Conservation (phyloP, 2,329 filamentous ascomycete genomes). For the Kalmusia sp. region DNA sequence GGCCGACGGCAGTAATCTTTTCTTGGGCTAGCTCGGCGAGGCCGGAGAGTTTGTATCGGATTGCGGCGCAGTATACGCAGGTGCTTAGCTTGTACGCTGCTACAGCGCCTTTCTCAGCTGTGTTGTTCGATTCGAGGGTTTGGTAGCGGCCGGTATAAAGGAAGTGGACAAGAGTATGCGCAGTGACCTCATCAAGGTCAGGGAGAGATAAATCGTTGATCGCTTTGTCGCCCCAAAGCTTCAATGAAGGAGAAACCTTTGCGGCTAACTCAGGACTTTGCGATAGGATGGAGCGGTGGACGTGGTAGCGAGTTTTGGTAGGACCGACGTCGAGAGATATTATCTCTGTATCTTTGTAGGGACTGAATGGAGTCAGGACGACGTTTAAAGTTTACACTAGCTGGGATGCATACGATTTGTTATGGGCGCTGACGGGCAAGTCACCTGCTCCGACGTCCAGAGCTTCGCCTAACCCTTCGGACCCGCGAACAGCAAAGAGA, state of each 20-base stretch:
- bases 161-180: slow-evolving; percentile 34
- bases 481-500: slow-evolving; percentile 10
- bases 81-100: slow-evolving; percentile 27
- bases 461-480: slow-evolving; percentile 10
- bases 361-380: slow-evolving; percentile 14
- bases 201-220: slow-evolving; percentile 24
- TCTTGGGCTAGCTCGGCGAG: slow-evolving; percentile 33
- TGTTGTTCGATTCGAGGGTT: slow-evolving; percentile 10
- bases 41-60: slow-evolving; percentile 31
- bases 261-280: slow-evolving; percentile 28
- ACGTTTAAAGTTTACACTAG: not conserved
- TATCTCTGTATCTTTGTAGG: slow-evolving; percentile 26
- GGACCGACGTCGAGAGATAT: slow-evolving; percentile 28
- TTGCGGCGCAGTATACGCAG: slow-evolving; percentile 35
- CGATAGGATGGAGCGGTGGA: slow-evolving; percentile 33
- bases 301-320: slow-evolving; percentile 23
- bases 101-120: slow-evolving; percentile 5
- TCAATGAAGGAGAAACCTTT: slow-evolving; percentile 15
- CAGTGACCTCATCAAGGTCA: slow-evolving; percentile 30
- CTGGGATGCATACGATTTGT: slow-evolving; percentile 21
- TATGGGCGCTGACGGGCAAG: slow-evolving; percentile 10
- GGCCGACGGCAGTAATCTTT: slow-evolving; percentile 23
- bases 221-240: slow-evolving; percentile 18
- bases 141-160: slow-evolving; percentile 33
- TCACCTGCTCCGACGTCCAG: slow-evolving; percentile 11